These are phyloP conservation scores for Salix udensis DNA, from an alignment of 345 rosid species.

Conservation along the genomic window DNA sequence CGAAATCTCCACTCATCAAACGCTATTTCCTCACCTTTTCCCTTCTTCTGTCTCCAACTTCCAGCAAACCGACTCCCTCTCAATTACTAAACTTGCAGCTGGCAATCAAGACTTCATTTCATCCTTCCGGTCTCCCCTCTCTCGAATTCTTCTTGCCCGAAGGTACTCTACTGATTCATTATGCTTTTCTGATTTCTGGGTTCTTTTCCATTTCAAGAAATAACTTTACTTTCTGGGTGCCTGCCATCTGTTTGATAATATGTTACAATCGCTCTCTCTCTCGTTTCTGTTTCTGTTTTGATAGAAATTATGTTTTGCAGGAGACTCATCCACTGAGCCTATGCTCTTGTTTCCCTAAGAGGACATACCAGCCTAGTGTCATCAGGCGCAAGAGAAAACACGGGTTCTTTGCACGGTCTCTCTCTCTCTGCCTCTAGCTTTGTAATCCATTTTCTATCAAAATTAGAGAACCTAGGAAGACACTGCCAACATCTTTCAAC, in stretches of 20 bases:
- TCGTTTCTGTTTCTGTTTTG: too few species aligned
- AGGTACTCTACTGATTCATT: constrained; percentile 34
- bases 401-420: constrained; percentile 89
- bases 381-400: constrained; percentile 81
- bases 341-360: constrained; percentile 67
- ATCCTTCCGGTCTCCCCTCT: constrained; percentile 81
- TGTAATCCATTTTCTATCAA: background rate
- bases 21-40: constrained; percentile 43
- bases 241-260: background rate
- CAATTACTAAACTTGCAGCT: background rate
- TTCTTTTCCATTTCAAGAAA: background rate
- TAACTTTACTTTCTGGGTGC: background rate
- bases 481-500: background rate
- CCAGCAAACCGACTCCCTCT: constrained; percentile 33
- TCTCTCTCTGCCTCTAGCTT: constrained; percentile 5
- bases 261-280: background rate
- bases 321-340: constrained; percentile 64
- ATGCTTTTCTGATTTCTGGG: too few species aligned
- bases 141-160: constrained; percentile 84
- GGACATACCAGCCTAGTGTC: constrained; percentile 89
- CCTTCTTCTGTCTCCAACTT: constrained; percentile 52
- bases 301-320: constrained; percentile 29
- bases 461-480: background rate
- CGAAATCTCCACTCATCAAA: constrained; percentile 27
- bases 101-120: constrained; percentile 47